Conservation (phyloP, 1,139 yeast genomes). For the Yamadazyma trypodendri region DNA sequence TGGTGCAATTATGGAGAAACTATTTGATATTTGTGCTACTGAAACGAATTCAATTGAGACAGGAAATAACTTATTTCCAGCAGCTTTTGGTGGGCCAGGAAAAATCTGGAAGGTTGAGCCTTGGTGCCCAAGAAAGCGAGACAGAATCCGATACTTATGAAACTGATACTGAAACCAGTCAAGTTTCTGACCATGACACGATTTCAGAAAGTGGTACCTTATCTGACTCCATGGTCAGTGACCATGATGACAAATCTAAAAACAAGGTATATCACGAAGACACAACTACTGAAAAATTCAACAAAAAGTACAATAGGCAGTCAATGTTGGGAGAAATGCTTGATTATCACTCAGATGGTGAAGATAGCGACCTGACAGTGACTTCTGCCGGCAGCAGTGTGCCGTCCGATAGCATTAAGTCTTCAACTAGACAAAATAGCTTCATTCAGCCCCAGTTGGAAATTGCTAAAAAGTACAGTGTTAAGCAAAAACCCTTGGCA, state of each 20-base stretch:
- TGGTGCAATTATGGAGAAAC: constrained; percentile 35
- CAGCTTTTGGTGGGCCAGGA: constrained; percentile 22
- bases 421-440: constrained; percentile 3
- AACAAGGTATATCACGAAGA: constrained; percentile 11
- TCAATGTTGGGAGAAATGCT: constrained; percentile 49
- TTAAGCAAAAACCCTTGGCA: constrained; percentile 13
- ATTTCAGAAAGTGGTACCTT: constrained; percentile 8
- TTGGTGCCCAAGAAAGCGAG: constrained; percentile 9
- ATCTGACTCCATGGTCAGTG: neutral
- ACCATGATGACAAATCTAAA: neutral
- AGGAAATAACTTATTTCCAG: constrained; percentile 41
- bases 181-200: constrained; percentile 5
- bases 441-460: constrained; percentile 13
- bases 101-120: constrained; percentile 10
- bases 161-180: constrained; percentile 3
- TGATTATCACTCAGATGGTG: constrained; percentile 35
- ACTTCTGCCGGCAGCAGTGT: neutral
- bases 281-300: constrained; percentile 24
- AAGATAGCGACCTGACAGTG: constrained; percentile 5
- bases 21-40: constrained; percentile 38
- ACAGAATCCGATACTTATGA: constrained; percentile 9
- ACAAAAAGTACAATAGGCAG: constrained; percentile 31
- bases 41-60: constrained; percentile 41
- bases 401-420: neutral
- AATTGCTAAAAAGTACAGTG: constrained; percentile 22